These are phyloP conservation scores for Kazachstania sp. DNA, from an alignment of 1,139 yeast species.

Conservation along the genomic window DNA sequence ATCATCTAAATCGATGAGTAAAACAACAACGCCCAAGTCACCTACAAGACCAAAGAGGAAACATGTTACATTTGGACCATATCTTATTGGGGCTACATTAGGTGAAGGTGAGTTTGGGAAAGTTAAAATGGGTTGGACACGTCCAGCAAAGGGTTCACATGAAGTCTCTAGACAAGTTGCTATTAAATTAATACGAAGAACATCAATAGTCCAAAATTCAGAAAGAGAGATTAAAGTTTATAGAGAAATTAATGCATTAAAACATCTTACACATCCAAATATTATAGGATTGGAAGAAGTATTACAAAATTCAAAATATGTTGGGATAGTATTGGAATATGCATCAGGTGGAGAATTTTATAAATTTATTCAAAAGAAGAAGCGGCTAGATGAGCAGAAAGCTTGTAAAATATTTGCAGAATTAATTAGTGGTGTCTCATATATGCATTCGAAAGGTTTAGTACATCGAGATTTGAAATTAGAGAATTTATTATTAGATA, in stretches of 20 bases:
- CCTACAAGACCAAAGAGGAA: conserved; percentile 26
- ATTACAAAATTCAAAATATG: conserved; percentile 85
- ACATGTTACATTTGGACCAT: conserved; percentile 66
- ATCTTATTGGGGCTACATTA: conserved; percentile 82
- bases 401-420: conserved; percentile 91
- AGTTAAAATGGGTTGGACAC: conserved; percentile 92
- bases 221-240: conserved; percentile 84
- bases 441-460: conserved; percentile 59
- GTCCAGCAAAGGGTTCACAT: conserved; percentile 7
- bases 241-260: conserved; percentile 85
- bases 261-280: conserved; percentile 83
- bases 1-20: neutral
- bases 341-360: conserved; percentile 97
- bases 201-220: conserved; percentile 71
- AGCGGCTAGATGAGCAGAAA: conserved; percentile 72
- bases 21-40: neutral
- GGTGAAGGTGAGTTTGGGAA: conserved; percentile 99
- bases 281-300: conserved; percentile 89
- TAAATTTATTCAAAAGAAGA: conserved; percentile 81
- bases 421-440: conserved; percentile 85
- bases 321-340: conserved; percentile 91
- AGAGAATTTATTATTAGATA: conserved; percentile 62
- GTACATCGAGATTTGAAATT: conserved; percentile 71
- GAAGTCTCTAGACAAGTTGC: conserved; percentile 65
- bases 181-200: conserved; percentile 81